phyloP scores from a whole-genome alignment of 2,329 filamentous ascomycete genomes.

The Exophiala calicioides region DNA sequence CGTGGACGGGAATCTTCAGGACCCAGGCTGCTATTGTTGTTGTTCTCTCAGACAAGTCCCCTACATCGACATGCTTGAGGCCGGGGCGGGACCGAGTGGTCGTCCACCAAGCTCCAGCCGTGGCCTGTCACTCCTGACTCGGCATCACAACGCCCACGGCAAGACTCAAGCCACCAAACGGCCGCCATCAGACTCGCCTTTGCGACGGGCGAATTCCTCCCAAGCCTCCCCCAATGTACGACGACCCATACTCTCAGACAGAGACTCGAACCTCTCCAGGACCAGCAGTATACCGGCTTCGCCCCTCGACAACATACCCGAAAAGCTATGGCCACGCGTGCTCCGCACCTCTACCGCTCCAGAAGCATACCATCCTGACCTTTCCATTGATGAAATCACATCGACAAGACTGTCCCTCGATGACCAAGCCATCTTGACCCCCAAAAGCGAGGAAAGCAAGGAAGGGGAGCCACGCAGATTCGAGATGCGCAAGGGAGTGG shows the following conservation, averaged over 20 bases:
- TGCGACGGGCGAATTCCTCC: slow-evolving; percentile 11
- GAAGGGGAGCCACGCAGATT: slow-evolving; percentile 3
- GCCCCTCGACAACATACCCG: slow-evolving; percentile 25
- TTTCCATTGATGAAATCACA: slow-evolving; percentile 27
- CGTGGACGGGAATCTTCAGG: too few relatives aligned
- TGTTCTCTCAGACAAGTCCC: too few relatives aligned
- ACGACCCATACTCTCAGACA: slow-evolving; percentile 9
- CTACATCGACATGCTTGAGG: too few relatives aligned
- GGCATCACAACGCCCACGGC: too few relatives aligned
- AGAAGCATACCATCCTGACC: slow-evolving; percentile 19
- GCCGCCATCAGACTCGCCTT: slow-evolving; percentile 13
- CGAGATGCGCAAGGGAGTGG: slow-evolving; percentile 3
- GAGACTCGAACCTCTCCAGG: slow-evolving; percentile 14
- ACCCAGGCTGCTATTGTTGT: too few relatives aligned
- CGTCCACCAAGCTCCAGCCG: too few relatives aligned
- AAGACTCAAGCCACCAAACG: slow-evolving; percentile 5
- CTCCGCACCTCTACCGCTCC: slow-evolving; percentile 23
- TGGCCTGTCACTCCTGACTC: too few relatives aligned
- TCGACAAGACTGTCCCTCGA: slow-evolving; percentile 25
- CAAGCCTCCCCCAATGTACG: slow-evolving; percentile 2
- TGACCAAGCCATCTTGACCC: slow-evolving; percentile 21
- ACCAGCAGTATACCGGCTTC: slow-evolving; percentile 20
- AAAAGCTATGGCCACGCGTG: slow-evolving; percentile 21
- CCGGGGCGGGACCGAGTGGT: too few relatives aligned
- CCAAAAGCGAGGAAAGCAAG: slow-evolving; percentile 8